Conservation (phyloP, 495 filamentous ascomycete genomes). For the Aspergillus panamensis region DNA sequence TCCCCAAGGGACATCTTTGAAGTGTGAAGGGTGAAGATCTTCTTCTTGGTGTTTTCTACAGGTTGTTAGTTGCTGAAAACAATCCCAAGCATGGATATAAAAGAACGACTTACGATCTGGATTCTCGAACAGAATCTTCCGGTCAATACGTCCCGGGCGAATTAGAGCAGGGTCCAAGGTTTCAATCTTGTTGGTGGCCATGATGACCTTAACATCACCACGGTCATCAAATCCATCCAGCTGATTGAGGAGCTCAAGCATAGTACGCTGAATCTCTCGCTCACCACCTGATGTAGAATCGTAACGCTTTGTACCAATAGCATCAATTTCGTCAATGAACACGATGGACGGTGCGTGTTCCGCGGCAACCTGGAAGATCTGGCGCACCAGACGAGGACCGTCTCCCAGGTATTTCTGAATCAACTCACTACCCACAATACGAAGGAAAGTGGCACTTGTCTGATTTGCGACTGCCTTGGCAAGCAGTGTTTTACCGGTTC, state of each 20-base stretch:
- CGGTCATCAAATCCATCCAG: slow-evolving; percentile 98
- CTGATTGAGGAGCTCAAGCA: slow-evolving; percentile 98
- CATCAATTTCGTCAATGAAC: slow-evolving; percentile 99
- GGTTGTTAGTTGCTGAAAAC: slow-evolving; percentile 30
- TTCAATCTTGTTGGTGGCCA: slow-evolving; percentile 99
- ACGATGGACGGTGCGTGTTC: slow-evolving; percentile 97
- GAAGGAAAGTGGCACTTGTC: slow-evolving; percentile 95
- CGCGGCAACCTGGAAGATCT: slow-evolving; percentile 96
- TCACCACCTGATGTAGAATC: slow-evolving; percentile 96
- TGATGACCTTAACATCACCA: slow-evolving; percentile 98
- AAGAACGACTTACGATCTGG: slow-evolving; percentile 70
- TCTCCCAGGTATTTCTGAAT: slow-evolving; percentile 99
- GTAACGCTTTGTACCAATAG: slow-evolving; percentile 98
- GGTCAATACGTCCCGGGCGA: slow-evolving; percentile 95
- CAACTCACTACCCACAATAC: slow-evolving; percentile 95
- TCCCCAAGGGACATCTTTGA: slow-evolving; percentile 96
- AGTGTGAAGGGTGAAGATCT: slow-evolving; percentile 99
- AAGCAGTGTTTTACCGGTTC: slow-evolving; percentile 95
- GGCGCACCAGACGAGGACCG: slow-evolving; percentile 87
- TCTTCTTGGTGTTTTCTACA: slow-evolving; percentile 94
- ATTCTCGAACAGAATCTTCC: slow-evolving; percentile 99
- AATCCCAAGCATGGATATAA: not conserved
- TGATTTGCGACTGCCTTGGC: slow-evolving; percentile 99
- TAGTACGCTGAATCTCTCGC: slow-evolving; percentile 95
- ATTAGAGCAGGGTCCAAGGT: slow-evolving; percentile 95